A percentile compares a stretch with the other conserved stretches of the same genome.
Conservation (phyloP, 176 grass and related monocot species). For the Ampelocalamus luodianensis region DNA sequence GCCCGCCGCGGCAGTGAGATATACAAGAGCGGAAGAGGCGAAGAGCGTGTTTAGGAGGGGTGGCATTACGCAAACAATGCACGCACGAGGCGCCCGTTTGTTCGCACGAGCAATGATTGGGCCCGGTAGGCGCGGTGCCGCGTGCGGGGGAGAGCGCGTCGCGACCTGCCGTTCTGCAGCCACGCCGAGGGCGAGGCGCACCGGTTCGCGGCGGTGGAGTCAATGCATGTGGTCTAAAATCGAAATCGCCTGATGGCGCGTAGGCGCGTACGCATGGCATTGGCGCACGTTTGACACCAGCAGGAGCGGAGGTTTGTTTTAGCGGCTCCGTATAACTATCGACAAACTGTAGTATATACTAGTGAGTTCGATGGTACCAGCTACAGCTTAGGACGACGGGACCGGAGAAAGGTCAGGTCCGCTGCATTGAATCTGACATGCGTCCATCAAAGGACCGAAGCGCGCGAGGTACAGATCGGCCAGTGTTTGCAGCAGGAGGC, state of each 20-base stretch:
- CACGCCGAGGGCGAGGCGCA: constrained; percentile 17
- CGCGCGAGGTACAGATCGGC: background rate
- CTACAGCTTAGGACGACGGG: background rate
- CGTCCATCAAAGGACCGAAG: background rate
- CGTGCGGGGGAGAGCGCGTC: background rate
- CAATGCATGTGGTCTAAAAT: background rate
- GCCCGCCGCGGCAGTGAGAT: background rate
- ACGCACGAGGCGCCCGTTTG: background rate
- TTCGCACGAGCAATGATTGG: constrained; percentile 30
- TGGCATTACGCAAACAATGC: background rate
- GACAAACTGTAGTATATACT: too few species aligned
- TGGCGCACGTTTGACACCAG: constrained; percentile 37
- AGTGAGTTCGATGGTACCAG: background rate
- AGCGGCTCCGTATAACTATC: too few species aligned
- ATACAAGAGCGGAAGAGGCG: too few species aligned
- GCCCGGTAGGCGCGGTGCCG: constrained; percentile 1
- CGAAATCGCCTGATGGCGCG: background rate
- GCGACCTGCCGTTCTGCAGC: background rate
- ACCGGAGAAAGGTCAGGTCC: background rate
- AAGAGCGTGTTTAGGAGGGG: too few species aligned
- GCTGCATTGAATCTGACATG: background rate
- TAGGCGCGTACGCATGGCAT: background rate
- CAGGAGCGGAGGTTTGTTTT: background rate
- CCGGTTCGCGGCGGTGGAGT: background rate
- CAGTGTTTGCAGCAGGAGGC: background rate